Evolutionary conservation across 2,329 filamentous ascomycete genomes (phyloP).

Genomic region (Cytospora mali): DNA sequence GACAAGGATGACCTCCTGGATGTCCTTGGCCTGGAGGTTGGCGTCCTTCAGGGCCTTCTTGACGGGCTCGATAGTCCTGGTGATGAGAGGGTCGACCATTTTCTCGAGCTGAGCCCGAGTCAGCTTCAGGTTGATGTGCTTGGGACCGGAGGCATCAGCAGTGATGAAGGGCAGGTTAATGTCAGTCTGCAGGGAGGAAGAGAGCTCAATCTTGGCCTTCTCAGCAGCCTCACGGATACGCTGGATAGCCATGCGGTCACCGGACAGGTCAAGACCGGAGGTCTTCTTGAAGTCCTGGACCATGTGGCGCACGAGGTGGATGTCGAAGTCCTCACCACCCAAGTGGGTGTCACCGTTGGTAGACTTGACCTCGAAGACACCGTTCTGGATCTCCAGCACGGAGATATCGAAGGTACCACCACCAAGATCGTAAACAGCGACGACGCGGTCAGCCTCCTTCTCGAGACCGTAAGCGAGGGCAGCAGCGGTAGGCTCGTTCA

Average conservation of each 20-base stretch:
- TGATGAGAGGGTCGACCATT: constrained; percentile 88
- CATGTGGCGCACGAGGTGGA: constrained; percentile 88
- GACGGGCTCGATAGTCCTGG: constrained; percentile 84
- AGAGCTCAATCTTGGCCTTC: constrained; percentile 99
- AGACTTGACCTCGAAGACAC: constrained; percentile 98
- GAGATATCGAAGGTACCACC: constrained; percentile 99
- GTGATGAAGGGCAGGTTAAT: constrained; percentile 99
- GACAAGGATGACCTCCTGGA: constrained; percentile 96
- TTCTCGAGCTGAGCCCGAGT: constrained; percentile 89
- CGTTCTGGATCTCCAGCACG: constrained; percentile 94
- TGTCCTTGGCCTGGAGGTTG: constrained; percentile 85
- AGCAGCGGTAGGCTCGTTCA: constrained; percentile 96
- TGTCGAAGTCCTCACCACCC: constrained; percentile 98
- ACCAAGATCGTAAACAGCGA: constrained; percentile 96
- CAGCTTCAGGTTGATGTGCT: constrained; percentile 98
- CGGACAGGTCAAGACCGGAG: constrained; percentile 84
- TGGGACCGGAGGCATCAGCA: constrained; percentile 90
- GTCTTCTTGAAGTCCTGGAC: constrained; percentile 97
- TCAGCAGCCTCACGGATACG: constrained; percentile 98
- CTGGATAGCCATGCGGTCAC: constrained; percentile 97
- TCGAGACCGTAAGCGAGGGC: constrained; percentile 95
- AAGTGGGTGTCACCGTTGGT: constrained; percentile 99
- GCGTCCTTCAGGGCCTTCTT: constrained; percentile 98
- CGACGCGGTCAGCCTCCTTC: constrained; percentile 86
- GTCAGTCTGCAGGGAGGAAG: constrained; percentile 91